phyloP scores from a whole-genome alignment of 371 early-diverging fungal genomes.

The Paraphysoderma sedebokerense region DNA sequence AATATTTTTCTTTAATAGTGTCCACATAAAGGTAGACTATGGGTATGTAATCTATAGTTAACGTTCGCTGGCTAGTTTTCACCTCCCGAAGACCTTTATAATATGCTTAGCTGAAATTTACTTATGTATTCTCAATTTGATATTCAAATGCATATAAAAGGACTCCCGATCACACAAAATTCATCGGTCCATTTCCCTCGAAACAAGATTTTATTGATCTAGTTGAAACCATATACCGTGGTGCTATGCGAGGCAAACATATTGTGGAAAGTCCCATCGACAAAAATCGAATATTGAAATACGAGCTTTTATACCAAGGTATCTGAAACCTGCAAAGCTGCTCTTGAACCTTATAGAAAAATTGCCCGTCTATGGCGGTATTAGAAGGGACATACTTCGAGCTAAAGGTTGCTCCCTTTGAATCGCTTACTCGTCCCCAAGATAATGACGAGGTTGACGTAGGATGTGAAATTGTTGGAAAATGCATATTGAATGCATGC shows the following conservation, averaged over 20 bases:
- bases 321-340: conserved; percentile 8
- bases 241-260: conserved; percentile 14
- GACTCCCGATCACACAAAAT: conserved; percentile 16
- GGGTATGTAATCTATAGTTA: conserved; percentile 11
- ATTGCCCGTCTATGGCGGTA: too few species aligned
- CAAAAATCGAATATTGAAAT: conserved; percentile 8
- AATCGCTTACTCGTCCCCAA: too few species aligned
- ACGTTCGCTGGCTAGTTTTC: too few species aligned
- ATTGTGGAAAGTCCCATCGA: too few species aligned
- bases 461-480: too few species aligned
- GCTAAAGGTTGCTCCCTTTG: too few species aligned
- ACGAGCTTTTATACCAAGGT: conserved; percentile 10
- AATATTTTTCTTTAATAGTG: conserved; percentile 14
- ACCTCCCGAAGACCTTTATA: too few species aligned
- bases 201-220: conserved; percentile 18
- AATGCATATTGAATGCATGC: too few species aligned
- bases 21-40: conserved; percentile 16
- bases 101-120: too few species aligned
- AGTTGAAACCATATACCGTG: conserved; percentile 11
- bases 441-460: too few species aligned
- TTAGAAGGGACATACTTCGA: too few species aligned
- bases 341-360: too few species aligned
- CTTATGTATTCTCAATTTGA: not conserved
- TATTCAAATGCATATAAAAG: conserved; percentile 5
- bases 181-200: conserved; percentile 10